phyloP scores from a whole-genome alignment of 192 early-diverging fungal species.

The Linnemannia exigua region DNA sequence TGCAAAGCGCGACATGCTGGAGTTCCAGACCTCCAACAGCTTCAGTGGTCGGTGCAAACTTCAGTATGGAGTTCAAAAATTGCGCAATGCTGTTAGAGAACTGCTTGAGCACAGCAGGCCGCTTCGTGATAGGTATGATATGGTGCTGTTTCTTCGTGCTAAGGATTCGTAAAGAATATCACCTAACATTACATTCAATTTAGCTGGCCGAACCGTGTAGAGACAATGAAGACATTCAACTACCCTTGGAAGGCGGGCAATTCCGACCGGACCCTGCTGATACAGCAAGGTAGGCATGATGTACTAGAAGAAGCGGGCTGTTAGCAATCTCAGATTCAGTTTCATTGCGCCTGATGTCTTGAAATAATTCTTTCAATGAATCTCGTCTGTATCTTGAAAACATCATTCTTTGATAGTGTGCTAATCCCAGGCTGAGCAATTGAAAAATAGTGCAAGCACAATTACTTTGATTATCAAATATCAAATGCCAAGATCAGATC shows the following conservation, averaged over 20 bases:
- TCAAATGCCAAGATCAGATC: no score
- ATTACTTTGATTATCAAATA: no score
- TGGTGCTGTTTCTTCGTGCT: neutral
- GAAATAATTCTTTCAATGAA: no score
- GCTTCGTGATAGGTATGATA: neutral
- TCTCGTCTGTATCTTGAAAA: no score
- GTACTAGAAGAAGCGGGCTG: no score
- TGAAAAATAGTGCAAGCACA: no score
- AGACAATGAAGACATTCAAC: conserved; percentile 4
- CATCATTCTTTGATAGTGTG: no score
- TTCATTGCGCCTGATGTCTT: no score
- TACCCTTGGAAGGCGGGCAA: conserved; percentile 24
- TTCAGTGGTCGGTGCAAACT: conserved; percentile 11
- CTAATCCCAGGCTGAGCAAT: no score
- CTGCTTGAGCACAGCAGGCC: neutral
- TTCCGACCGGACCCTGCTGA: no score
- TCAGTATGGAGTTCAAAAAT: conserved; percentile 9
- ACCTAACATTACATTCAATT: neutral
- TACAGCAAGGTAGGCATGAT: no score
- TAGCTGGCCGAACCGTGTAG: neutral
- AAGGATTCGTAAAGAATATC: neutral
- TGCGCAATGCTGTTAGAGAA: neutral
- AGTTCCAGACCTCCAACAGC: conserved; percentile 14
- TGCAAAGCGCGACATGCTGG: conserved; percentile 12
- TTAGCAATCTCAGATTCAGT: no score